Percentiles rank a stretch among this genome's conserved stretches.
Conservation (phyloP, 1,284 basidiomycete genomes). For the Rhodotorula sp. region DNA sequence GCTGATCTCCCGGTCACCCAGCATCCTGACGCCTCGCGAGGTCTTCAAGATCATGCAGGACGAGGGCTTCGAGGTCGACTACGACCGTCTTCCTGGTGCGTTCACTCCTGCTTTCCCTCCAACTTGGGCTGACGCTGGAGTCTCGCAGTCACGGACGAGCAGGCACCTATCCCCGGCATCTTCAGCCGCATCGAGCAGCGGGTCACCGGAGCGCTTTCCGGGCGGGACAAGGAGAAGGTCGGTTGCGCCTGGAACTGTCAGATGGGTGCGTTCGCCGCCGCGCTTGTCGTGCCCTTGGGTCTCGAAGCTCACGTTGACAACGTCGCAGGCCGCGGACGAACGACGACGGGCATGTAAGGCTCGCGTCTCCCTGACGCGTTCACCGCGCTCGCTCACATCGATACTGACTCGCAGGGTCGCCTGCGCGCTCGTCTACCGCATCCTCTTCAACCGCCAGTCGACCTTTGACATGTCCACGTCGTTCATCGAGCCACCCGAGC, state of each 20-base stretch:
- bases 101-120: background rate
- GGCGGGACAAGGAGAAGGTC: conserved; percentile 52
- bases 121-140: background rate
- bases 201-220: conserved; percentile 61
- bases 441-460: conserved; percentile 50
- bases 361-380: too few relatives aligned
- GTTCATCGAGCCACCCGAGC: conserved; percentile 33
- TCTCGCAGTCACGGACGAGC: conserved; percentile 80
- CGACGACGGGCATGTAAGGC: conserved; percentile 75
- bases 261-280: conserved; percentile 53
- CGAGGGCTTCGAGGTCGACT: conserved; percentile 87
- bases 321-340: conserved; percentile 71
- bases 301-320: background rate
- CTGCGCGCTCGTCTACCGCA: conserved; percentile 80
- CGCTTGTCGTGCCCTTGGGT: conserved; percentile 61
- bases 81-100: conserved; percentile 69
- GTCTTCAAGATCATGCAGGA: conserved; percentile 69
- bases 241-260: conserved; percentile 18
- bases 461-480: conserved; percentile 1
- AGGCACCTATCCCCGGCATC: conserved; percentile 83
- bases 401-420: conserved; percentile 57
- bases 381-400: background rate
- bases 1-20: conserved; percentile 61
- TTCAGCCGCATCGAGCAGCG: conserved; percentile 74
- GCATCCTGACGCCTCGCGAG: conserved; percentile 91